Evolutionary conservation across 73 alveolate genomes (phyloP), one percentile per base, ranked within the genome.

Genomic region (Symbiodinium natans): DNA sequence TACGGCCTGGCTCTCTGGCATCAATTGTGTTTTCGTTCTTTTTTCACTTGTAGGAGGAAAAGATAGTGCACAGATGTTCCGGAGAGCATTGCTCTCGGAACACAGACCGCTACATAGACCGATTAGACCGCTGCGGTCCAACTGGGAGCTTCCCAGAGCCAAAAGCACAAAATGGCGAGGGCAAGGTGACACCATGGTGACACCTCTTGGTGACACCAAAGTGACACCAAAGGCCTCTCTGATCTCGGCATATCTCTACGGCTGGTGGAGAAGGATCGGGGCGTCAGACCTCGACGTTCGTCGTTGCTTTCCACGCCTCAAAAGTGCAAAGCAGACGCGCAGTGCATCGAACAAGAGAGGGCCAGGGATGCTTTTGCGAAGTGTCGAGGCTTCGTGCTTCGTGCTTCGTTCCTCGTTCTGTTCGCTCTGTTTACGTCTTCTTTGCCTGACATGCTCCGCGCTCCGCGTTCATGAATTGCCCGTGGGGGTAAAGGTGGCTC

Each of bases 221-320:
- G 74, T 3, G 31, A 19, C 74, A 56, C 74, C 31, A 8, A 63
- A 27, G 31, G 31, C 36, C 77, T 4, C 38, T 15, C 77, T 13
- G 11, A 25, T 0, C 40, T 9, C 80, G 39, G 36, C 23, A 1
- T n/a, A 2, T 9, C 80, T 27, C 80, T 63, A 7, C 27, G 33
- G 8, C 33, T 56, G 59, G 59, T 13, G 13, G 59, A 6, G 21
- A 6, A 9, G 39, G 36, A 52, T 25, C 88, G 42, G 9, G 15
- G 63, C 13, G 25, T 77, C 68, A 92, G 46, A 92, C 98, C 21
- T 92, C 98, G 36, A 92, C 82, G 98, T 92, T 92, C n/a, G 98
- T 92, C 83, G 98, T 92, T 33, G 82, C 41, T 73, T 92, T 92
- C 98, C 98, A 92, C 21, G 98, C 98, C 97, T 90, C 33, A 41